Percentiles rank a stretch among this genome's conserved stretches.
Evolutionary conservation across 139 green algal species (phyloP).

Genomic region (Limnomonas spitsbergensis): DNA sequence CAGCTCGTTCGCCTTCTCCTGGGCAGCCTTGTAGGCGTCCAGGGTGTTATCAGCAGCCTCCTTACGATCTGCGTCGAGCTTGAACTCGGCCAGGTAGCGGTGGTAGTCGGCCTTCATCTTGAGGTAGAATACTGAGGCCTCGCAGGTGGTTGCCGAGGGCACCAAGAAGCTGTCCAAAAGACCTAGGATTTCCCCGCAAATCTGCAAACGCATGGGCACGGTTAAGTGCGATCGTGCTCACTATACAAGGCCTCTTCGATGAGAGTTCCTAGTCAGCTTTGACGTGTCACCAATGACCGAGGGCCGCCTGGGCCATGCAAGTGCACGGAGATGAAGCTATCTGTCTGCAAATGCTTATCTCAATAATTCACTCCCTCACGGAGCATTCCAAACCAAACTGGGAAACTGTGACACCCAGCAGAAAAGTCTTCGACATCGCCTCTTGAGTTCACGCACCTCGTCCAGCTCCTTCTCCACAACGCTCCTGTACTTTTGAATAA

Average conservation of each 20-base stretch:
- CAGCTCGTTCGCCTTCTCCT: slow-evolving; percentile 71
- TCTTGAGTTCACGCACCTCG: slow-evolving; percentile 51
- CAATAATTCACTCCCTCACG: no score
- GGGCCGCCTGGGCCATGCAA: no score
- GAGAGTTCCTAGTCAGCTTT: no score
- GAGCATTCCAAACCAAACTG: no score
- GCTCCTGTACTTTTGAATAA: slow-evolving; percentile 61
- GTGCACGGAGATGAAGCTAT: no score
- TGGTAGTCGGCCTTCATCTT: slow-evolving; percentile 96
- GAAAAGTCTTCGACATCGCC: not conserved
- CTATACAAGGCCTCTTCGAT: no score
- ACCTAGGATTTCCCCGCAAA: slow-evolving; percentile 83
- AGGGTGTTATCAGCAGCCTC: slow-evolving; percentile 91
- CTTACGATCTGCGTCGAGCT: slow-evolving; percentile 79
- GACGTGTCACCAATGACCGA: no score
- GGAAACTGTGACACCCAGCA: no score
- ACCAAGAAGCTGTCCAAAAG: slow-evolving; percentile 96
- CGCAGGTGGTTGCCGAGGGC: slow-evolving; percentile 80
- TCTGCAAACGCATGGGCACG: slow-evolving; percentile 32
- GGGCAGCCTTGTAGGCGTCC: slow-evolving; percentile 91
- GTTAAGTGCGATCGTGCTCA: no score
- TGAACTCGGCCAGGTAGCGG: slow-evolving; percentile 98
- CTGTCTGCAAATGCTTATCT: no score
- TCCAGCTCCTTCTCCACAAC: slow-evolving; percentile 89
- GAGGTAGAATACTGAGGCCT: slow-evolving; percentile 98